Evolutionary conservation across 2,329 filamentous ascomycete species (phyloP), one percentile per base, ranked within the genome.

Genomic region (Cercospora berteroae): DNA sequence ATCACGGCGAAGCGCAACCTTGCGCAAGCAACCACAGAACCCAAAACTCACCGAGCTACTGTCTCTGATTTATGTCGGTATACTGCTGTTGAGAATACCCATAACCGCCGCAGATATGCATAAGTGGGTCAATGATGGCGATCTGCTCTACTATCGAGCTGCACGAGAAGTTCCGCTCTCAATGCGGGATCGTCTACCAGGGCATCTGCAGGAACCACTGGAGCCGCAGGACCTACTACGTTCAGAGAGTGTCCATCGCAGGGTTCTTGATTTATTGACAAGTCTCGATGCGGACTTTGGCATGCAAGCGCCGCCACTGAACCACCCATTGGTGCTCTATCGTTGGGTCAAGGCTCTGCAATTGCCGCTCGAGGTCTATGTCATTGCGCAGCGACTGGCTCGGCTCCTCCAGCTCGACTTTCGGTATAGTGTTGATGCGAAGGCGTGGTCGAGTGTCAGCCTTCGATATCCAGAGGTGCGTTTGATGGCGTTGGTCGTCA

Each of bases 41-140:
- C 93, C 94, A 1, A 87, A 82, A 61, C 81, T 96, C 39, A 81
- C 91, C 50, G 94, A 97, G 72, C 90, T 90, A 0, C 79, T 98
- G 62, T 89, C 84, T 1, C 77, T 97, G 10, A 93, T 91, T 75
- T 97, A 97, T 80, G 79, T 97, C 36, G 94, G 88, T 1, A 88
- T 88, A 42, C 74, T 95, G 56, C 82, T 97, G 27, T 82, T 97
- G 72, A 88, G 90, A 65, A 83, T 95, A 65, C 93, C 94, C 0
- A 83, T 92, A n/a, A 88, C 89, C 23, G 81, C 94, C 7, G 89
- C 88, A 10, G 91, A 96, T 70, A 79, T 98, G 12, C 84, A 84
- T 69, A 76, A 76, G 55, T 96, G 91, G 88, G 87, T 87, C 16
- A 86, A 85, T 58, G 82, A 82, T 66, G 89, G 89, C 57, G 86